Conservation (phyloP, 441 rosid species). For the Erodium chrysanthum region DNA sequence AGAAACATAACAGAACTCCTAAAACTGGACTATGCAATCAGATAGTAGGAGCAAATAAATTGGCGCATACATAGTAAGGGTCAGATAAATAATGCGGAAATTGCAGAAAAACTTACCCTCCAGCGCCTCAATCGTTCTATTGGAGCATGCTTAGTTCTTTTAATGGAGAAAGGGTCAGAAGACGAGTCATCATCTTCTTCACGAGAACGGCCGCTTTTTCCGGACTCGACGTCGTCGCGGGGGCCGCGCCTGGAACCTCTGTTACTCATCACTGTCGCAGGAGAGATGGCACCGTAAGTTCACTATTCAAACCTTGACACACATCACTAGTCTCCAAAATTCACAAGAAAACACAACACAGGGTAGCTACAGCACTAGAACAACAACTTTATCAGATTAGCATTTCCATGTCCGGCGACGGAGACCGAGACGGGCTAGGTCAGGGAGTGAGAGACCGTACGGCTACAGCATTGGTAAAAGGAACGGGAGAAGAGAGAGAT, state of each 20-base stretch:
- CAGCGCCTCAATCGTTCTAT: constrained; percentile 45
- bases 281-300: constrained; percentile 50
- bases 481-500: too few species aligned
- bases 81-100: background rate
- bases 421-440: too few species aligned
- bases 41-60: background rate
- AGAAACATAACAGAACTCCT: background rate
- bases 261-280: constrained; percentile 34
- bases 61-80: background rate
- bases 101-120: constrained; percentile 35
- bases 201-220: constrained; percentile 12
- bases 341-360: too few species aligned
- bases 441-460: too few species aligned
- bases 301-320: too few species aligned
- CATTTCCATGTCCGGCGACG: too few species aligned
- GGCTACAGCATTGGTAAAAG: too few species aligned
- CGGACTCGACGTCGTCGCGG: constrained; percentile 54
- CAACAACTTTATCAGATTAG: too few species aligned
- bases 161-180: constrained; percentile 35
- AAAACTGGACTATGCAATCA: background rate
- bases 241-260: constrained; percentile 27
- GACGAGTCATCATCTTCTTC: constrained; percentile 18
- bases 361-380: too few species aligned
- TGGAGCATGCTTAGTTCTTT: constrained; percentile 47
- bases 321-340: too few species aligned